A percentile compares a stretch with the other conserved stretches of the same genome.
Evolutionary conservation across 805 yeast species (phyloP).

Genomic region (Candida multigemmis): DNA sequence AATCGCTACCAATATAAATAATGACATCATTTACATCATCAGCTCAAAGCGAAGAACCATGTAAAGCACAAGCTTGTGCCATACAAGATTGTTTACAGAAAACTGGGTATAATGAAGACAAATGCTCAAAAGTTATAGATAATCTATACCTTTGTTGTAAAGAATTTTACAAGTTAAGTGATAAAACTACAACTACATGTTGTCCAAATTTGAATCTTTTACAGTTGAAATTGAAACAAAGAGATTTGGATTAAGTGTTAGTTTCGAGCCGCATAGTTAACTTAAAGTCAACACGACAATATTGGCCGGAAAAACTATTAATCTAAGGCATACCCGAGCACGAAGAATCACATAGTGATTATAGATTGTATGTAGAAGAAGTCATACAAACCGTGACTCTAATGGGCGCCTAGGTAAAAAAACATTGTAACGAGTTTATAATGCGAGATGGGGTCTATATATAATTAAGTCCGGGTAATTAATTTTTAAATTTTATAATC

Average conservation of each 20-base stretch:
- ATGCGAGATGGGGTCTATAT: no score
- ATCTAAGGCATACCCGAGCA: constrained; percentile 95
- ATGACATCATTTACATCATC: constrained; percentile 2
- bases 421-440: constrained; percentile 36
- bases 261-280: constrained; percentile 71
- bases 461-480: no score
- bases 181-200: constrained; percentile 55
- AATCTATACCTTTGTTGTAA: constrained; percentile 69
- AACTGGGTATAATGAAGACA: constrained; percentile 61
- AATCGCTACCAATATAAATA: no score
- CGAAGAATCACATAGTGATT: constrained; percentile 45
- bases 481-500: constrained; percentile 3
- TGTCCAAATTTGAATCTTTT: constrained; percentile 69
- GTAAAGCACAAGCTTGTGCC: constrained; percentile 75
- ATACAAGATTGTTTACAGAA: constrained; percentile 70
- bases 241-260: constrained; percentile 47
- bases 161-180: constrained; percentile 51
- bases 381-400: constrained; percentile 57
- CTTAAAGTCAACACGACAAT: constrained; percentile 45
- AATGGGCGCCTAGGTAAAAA: constrained; percentile 69
- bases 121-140: constrained; percentile 64
- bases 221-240: constrained; percentile 55
- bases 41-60: no score
- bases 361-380: constrained; percentile 39
- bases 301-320: constrained; percentile 42